Evolutionary conservation across 495 filamentous ascomycete genomes (phyloP).

Genomic region (Saxophila tyrrhenica): DNA sequence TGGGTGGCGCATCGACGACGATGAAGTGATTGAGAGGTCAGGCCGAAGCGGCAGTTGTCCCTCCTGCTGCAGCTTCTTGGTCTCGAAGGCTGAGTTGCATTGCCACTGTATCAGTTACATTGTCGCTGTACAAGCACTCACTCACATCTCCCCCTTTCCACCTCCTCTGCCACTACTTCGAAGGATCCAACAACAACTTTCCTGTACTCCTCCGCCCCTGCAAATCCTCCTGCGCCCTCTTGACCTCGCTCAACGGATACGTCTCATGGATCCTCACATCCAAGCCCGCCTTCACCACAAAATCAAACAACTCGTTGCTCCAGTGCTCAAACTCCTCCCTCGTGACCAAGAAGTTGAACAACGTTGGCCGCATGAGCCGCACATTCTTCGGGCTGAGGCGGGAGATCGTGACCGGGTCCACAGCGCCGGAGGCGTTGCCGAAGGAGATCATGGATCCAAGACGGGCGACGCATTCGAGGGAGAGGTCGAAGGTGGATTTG

Average conservation of each 20-base stretch:
- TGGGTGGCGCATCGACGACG: no score
- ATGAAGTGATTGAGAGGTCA: no score
- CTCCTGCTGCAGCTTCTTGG: no score
- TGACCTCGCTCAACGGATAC: conserved; percentile 71
- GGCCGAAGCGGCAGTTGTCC: no score
- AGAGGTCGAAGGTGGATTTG: conserved; percentile 73
- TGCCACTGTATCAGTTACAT: no score
- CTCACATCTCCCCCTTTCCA: background rate
- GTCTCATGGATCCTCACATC: conserved; percentile 66
- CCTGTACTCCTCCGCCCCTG: conserved; percentile 76
- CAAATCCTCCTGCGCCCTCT: conserved; percentile 66
- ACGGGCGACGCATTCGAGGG: conserved; percentile 62
- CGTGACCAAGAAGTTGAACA: conserved; percentile 66
- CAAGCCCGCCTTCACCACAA: conserved; percentile 56
- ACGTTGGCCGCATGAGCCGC: conserved; percentile 61
- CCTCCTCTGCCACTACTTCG: conserved; percentile 5
- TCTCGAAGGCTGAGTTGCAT: no score
- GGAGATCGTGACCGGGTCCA: conserved; percentile 60
- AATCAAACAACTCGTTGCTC: conserved; percentile 58
- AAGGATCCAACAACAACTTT: conserved; percentile 49
- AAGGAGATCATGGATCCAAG: conserved; percentile 81
- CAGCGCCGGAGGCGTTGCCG: conserved; percentile 79
- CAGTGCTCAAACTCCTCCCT: conserved; percentile 67
- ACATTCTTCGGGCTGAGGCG: conserved; percentile 62
- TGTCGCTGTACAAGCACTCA: no score